These are phyloP conservation scores for Penicillium rolfsii DNA, from an alignment of 2,329 filamentous ascomycete genomes.

Conservation along the genomic window DNA sequence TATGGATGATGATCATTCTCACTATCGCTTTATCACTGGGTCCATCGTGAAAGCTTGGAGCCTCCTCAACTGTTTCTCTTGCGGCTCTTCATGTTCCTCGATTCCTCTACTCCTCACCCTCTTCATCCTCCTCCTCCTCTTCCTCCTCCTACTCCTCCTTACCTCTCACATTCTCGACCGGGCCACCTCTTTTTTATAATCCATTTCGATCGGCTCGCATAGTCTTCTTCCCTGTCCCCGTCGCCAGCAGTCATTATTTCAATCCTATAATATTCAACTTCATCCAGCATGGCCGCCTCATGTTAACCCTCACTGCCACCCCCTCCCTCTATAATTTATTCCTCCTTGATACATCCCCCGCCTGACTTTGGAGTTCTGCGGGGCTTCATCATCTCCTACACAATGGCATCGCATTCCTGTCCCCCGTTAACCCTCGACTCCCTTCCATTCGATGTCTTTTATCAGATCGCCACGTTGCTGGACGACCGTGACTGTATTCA, in stretches of 20 bases:
- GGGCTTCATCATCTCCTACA: not conserved
- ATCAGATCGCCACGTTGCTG: constrained; percentile 59
- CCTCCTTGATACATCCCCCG: too few species aligned
- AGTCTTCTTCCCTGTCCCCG: not conserved
- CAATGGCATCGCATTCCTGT: constrained; percentile 12
- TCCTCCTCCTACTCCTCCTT: not conserved
- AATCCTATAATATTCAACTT: not conserved
- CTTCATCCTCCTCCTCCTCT: not conserved
- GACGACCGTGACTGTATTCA: constrained; percentile 62
- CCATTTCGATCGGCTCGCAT: too few species aligned
- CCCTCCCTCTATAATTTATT: too few species aligned
- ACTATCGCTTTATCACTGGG: not conserved
- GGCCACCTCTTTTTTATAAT: not conserved
- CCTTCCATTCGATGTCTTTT: constrained; percentile 68
- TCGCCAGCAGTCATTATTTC: not conserved
- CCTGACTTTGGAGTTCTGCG: not conserved
- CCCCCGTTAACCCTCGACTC: constrained; percentile 41
- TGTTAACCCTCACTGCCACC: not conserved
- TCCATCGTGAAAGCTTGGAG: not conserved
- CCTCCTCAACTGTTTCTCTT: not conserved
- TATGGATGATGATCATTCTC: not conserved
- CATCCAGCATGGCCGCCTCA: not conserved
- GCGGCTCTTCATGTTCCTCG: not conserved
- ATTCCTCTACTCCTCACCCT: too few species aligned
- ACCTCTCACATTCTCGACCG: not conserved